These are phyloP conservation scores for Ganoderma leucocontextum DNA, from an alignment of 1,284 basidiomycete genomes.

Conservation along the genomic window DNA sequence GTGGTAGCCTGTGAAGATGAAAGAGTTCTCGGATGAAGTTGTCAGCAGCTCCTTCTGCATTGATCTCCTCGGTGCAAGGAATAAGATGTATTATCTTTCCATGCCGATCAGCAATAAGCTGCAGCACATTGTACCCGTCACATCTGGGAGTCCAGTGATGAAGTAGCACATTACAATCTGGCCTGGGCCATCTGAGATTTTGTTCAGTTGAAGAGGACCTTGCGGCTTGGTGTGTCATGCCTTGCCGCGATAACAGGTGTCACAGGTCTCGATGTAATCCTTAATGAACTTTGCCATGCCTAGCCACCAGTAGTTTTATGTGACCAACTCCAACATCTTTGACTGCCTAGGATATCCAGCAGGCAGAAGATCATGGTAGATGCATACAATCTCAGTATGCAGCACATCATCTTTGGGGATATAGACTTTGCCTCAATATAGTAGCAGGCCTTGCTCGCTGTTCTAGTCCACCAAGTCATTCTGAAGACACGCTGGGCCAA, in stretches of 20 bases:
- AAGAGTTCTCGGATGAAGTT: conserved; percentile 8
- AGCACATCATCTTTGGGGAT: not conserved
- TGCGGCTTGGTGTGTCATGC: not conserved
- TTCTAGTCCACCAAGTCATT: not conserved
- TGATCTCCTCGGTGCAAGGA: conserved; percentile 29
- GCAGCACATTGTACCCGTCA: too few relatives aligned
- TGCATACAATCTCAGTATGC: not conserved
- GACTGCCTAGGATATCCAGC: not conserved
- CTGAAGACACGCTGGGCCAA: not conserved
- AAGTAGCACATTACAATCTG: conserved; percentile 45
- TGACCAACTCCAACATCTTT: conserved; percentile 5
- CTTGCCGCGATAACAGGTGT: conserved; percentile 49
- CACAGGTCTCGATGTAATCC: conserved; percentile 49
- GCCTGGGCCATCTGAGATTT: conserved; percentile 13
- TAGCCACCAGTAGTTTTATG: conserved; percentile 3
- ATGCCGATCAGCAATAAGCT: too few relatives aligned
- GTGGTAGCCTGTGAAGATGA: too few relatives aligned
- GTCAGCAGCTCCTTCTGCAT: conserved; percentile 12
- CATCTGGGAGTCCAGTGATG: conserved; percentile 46
- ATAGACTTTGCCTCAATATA: conserved; percentile 49
- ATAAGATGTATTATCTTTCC: too few relatives aligned
- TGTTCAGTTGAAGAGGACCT: conserved; percentile 20
- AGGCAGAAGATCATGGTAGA: not conserved
- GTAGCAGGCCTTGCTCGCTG: not conserved
- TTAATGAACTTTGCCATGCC: conserved; percentile 40